These are phyloP conservation scores for Pseudogymnoascus sp. DNA, from an alignment of 2,329 filamentous ascomycete species.

Conservation along the genomic window DNA sequence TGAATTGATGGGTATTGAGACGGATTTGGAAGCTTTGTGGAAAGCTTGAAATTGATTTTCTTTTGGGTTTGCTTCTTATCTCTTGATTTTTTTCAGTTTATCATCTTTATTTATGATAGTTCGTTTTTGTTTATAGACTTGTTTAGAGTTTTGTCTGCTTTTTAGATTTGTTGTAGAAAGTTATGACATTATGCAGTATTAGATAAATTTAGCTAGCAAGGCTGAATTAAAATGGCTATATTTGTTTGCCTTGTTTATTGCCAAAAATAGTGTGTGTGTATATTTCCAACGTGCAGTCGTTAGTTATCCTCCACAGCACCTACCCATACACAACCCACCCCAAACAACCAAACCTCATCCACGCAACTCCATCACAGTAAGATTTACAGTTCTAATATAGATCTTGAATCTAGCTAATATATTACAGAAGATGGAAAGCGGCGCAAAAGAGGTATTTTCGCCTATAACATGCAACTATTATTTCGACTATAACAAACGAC, in stretches of 20 bases:
- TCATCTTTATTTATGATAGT: neutral
- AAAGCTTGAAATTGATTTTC: neutral
- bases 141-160: neutral
- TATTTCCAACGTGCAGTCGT: neutral
- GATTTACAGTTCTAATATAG: neutral
- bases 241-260: neutral
- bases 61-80: neutral
- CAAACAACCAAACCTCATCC: neutral
- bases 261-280: neutral
- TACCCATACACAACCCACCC: neutral
- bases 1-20: neutral
- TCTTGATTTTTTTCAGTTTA: neutral
- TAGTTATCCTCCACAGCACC: neutral
- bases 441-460: neutral
- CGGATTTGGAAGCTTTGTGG: neutral
- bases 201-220: neutral
- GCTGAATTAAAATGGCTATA: neutral
- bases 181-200: neutral
- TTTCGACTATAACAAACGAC: neutral
- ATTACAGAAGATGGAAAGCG: neutral
- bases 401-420: neutral
- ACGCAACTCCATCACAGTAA: neutral
- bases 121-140: neutral
- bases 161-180: neutral
- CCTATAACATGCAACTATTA: neutral